Evolutionary conservation across 805 yeast species (phyloP), one percentile per base, ranked within the genome.

Genomic region (Suhomyces sp.): DNA sequence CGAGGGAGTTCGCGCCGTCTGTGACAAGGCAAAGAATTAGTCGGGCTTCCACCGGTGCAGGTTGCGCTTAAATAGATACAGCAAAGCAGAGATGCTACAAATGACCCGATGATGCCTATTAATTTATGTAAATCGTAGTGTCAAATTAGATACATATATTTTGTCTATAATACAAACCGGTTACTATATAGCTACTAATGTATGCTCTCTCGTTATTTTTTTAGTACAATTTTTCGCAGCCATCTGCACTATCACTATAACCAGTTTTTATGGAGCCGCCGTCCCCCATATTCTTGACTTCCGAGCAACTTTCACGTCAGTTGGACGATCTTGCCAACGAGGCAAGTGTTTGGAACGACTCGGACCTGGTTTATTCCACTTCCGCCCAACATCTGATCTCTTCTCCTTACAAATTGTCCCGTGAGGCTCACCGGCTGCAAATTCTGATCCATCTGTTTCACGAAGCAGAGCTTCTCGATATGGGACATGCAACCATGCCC

Each of bases 251-350:
- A n/a, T n/a, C n/a, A 6, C 15, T 10, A 12, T 23, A 42, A 5
- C 4, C 26, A 42, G 6, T 29, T 12, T 12, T 29, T 12, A 22
- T 42, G 29, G 46, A 23, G 22, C 17, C 46, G 46, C 46, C 46
- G 17, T 23, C 46, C 22, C 46, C 31, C 8, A 44, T 44, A 13
- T 44, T 44, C 27, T 23, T 44, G 19, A 29, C 47, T 17, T 45
- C 29, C 12, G 27, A 17, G 4, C 27, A 42, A 13, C 31, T 42
- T n/a, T 13, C 27, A 22, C 46, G 27, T 13, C 62, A 62, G 19
- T 58, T 65, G 19, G 70, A 65, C 44, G 60, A 52, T 10, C 48
- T 65, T 6, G 69, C 69, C 6, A 60, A 59, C 31, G 66, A 63
- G 48, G 69, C 71, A 3, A 59, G 66, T 7, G 56, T 47, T 22